Conservation (phyloP, 768 basidiomycete genomes). For the Russula sp. region DNA sequence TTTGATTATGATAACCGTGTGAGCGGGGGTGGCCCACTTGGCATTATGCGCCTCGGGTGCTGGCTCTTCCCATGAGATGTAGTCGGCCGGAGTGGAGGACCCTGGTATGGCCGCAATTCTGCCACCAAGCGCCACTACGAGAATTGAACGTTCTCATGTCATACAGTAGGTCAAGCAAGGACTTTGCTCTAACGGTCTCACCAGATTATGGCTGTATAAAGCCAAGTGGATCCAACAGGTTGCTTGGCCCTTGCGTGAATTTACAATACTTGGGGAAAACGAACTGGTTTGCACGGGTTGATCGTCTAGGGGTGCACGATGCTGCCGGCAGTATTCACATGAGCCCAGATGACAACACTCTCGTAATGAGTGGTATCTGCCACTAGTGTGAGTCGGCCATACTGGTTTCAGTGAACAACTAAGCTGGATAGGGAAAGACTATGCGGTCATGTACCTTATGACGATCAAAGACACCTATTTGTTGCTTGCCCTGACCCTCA, state of each 20-base stretch:
- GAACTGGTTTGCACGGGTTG: no score
- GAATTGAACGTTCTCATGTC: background rate
- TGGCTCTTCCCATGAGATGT: background rate
- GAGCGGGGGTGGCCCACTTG: background rate
- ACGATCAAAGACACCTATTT: background rate
- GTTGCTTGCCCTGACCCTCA: background rate
- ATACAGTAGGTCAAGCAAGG: background rate
- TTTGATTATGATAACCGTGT: background rate
- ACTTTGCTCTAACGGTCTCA: background rate
- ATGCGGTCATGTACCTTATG: background rate
- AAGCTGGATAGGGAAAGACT: conserved; percentile 13
- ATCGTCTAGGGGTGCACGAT: no score
- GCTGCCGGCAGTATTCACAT: background rate
- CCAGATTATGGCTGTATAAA: background rate
- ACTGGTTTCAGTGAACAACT: background rate
- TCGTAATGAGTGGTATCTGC: conserved; percentile 7
- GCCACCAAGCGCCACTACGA: background rate
- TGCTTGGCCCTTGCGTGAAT: background rate
- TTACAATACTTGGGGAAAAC: no score
- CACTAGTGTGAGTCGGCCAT: no score
- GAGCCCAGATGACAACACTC: background rate
- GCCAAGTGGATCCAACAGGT: background rate
- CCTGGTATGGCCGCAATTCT: background rate
- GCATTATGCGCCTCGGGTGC: background rate
- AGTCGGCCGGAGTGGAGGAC: background rate